Percentiles rank a stretch among this genome's conserved stretches.
Evolutionary conservation across 2,329 filamentous ascomycete species (phyloP).

Genomic region (Trichoderma asperellum): DNA sequence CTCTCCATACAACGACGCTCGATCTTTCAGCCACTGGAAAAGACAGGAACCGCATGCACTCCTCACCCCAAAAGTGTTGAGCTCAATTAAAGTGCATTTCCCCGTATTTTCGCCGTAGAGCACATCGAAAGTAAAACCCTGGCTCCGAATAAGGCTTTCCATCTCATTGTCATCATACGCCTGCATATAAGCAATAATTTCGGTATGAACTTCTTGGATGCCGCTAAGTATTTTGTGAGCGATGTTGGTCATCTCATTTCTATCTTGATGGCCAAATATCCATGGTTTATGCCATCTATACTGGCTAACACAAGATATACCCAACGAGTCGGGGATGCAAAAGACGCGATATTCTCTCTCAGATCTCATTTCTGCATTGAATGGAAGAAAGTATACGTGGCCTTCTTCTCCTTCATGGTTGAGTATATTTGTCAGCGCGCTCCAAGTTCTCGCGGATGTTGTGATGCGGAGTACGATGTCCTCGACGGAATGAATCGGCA

Average conservation of each 20-base stretch:
- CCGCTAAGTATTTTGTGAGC: slow-evolving; percentile 21
- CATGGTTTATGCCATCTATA: slow-evolving; percentile 47
- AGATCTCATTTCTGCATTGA: slow-evolving; percentile 45
- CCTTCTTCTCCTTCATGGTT: slow-evolving; percentile 32
- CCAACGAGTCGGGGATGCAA: slow-evolving; percentile 42
- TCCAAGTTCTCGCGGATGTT: slow-evolving; percentile 45
- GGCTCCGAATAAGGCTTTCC: slow-evolving; percentile 40
- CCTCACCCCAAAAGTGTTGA: slow-evolving; percentile 51
- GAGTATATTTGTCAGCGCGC: slow-evolving; percentile 39
- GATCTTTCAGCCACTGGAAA: slow-evolving; percentile 51
- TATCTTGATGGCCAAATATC: slow-evolving; percentile 32
- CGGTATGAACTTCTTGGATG: slow-evolving; percentile 1
- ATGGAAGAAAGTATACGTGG: slow-evolving; percentile 47
- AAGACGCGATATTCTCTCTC: slow-evolving; percentile 50
- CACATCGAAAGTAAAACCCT: slow-evolving; percentile 52
- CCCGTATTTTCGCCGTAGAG: slow-evolving; percentile 40
- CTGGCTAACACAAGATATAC: slow-evolving; percentile 47
- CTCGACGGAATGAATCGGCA: slow-evolving; percentile 37
- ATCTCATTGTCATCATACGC: slow-evolving; percentile 30
- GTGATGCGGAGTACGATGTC: slow-evolving; percentile 45
- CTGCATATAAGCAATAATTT: slow-evolving; percentile 28
- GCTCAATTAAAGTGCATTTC: slow-evolving; percentile 44
- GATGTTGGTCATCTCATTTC: slow-evolving; percentile 28
- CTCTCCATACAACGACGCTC: slow-evolving; percentile 43
- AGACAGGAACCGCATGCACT: slow-evolving; percentile 51